Conservation (phyloP, 2,329 filamentous ascomycete genomes). For the Verticillium nonalfalfae region DNA sequence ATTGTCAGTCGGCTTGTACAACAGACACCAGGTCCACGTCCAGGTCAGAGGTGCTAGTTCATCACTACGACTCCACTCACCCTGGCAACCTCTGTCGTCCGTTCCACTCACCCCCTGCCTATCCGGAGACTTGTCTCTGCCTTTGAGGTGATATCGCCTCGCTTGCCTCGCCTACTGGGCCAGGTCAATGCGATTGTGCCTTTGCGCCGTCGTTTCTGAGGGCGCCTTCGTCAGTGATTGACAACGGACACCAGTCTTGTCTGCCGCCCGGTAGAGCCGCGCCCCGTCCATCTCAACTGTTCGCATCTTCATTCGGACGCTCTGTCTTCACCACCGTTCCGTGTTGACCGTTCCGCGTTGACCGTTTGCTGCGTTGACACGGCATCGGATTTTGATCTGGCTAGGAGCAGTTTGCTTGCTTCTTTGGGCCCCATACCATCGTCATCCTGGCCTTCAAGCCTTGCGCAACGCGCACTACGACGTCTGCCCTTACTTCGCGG, state of each 20-base stretch:
- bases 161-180: not conserved
- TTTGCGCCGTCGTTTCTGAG: not conserved
- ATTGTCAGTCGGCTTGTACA: not conserved
- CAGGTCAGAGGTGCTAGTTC: not conserved
- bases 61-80: not conserved
- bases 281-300: not conserved
- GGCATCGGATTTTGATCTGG: not conserved
- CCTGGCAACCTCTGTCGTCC: not conserved
- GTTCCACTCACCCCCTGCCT: not conserved
- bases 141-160: not conserved
- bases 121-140: not conserved
- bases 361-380: no score
- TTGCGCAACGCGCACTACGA: not conserved
- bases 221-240: not conserved
- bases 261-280: not conserved
- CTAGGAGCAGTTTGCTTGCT: not conserved
- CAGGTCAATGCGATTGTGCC: not conserved
- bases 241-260: not conserved
- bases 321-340: no score
- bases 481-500: not conserved
- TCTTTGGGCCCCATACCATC: not conserved
- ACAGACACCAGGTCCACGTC: not conserved
- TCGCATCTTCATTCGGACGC: not conserved
- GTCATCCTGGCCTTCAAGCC: not conserved
- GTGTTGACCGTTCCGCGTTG: no score